Evolutionary conservation across 371 early-diverging fungal genomes (phyloP), one percentile per base, ranked within the genome.

Genomic region (Saksenaea vasiformis): DNA sequence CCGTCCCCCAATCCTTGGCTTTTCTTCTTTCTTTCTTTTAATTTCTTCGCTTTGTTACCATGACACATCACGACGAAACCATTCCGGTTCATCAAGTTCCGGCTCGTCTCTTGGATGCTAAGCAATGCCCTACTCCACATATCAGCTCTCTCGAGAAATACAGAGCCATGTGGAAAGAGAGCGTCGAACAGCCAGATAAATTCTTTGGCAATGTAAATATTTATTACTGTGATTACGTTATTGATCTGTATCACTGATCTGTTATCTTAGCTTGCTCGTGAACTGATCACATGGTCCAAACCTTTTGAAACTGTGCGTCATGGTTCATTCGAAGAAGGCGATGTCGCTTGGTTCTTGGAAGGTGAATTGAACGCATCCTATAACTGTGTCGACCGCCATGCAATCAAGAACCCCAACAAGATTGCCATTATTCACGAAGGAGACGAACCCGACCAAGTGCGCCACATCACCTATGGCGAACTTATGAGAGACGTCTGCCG

Each of bases 361-460:
- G 99, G 99, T 38, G 82, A 91, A 71, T 76, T 98, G 64, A 99
- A 99, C 77, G 95, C 93, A 14, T 87, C 92, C 38, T 95, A 95
- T 85, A 99, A 98, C 85, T 96, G 97, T 81, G 91, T 99, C 28
- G 99, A 99, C 71, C 92, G 98, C 47, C 95, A 97, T 81, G 97
- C 94, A 35, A 56, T 78, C 27, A 56, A 75, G 28, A 83, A 85
- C 51, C 93, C 93, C 15, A 71, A 85, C 69, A 85, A 85, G 79
- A 83, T 84, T 35, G 70, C 98, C 43, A 90, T 98, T 67, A 93
- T 96, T 44, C 92, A 93, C 71, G 93, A 95, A 71, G 87, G 87
- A 2, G 98, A 99, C 70, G 91, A 94, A 67, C 96, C 95, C 81
- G 86, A 76, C 53, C 79, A 85, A 58, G 78, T 84, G 37, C 83